phyloP scores from a whole-genome alignment of 2,329 filamentous ascomycete genomes.

The Arachnomyces sp. region DNA sequence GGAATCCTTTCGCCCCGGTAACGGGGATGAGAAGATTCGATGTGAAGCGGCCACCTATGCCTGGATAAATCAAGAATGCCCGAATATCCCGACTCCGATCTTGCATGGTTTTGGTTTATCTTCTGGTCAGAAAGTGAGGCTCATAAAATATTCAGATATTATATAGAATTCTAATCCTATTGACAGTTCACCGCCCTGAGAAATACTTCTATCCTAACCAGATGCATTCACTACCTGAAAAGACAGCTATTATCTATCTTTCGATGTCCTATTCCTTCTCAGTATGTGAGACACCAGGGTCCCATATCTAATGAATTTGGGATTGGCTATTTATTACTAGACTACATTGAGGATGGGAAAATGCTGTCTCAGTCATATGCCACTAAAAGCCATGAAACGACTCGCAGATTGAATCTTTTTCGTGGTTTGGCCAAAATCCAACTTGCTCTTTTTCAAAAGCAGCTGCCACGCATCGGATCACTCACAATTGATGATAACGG shows the following conservation, averaged over 20 bases:
- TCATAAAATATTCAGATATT: background rate
- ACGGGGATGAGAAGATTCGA: background rate
- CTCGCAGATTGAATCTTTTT: background rate
- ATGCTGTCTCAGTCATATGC: no score
- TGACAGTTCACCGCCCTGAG: no score
- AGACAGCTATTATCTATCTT: constrained; percentile 1
- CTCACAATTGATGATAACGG: no score
- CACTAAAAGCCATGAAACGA: background rate
- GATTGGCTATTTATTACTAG: background rate
- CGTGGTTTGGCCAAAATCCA: background rate
- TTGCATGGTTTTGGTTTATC: background rate
- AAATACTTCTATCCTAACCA: no score
- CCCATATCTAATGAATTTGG: background rate
- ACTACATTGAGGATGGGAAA: background rate
- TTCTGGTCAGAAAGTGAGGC: background rate
- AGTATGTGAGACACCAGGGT: constrained; percentile 1
- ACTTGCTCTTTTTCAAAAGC: background rate
- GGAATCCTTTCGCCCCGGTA: background rate
- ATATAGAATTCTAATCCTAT: background rate
- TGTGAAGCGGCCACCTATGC: constrained; percentile 2
- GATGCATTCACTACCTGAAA: no score
- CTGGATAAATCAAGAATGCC: constrained; percentile 1
- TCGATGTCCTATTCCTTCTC: background rate
- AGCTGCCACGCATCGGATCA: background rate
- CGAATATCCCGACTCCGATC: background rate